These are phyloP conservation scores for Trichosanthes cucumerina DNA, from an alignment of 306 rosid genomes.

Conservation along the genomic window DNA sequence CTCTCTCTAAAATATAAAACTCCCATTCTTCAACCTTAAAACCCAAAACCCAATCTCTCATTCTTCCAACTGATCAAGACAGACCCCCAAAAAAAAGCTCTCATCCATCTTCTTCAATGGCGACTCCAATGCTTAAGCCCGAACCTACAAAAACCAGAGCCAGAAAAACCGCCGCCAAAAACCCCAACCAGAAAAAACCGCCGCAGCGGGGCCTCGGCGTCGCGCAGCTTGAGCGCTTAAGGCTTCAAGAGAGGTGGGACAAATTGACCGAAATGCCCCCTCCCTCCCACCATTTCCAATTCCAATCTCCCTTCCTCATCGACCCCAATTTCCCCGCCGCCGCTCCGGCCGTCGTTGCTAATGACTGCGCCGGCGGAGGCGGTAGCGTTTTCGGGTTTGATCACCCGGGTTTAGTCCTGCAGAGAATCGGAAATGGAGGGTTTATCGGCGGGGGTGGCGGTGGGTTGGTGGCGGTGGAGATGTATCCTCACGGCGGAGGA, in stretches of 20 bases:
- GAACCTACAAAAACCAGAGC: conserved; percentile 18
- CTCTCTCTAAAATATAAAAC: background rate
- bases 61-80: background rate
- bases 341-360: conserved; percentile 11
- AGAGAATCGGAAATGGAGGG: conserved; percentile 4
- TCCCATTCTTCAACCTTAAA: background rate
- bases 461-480: conserved; percentile 18
- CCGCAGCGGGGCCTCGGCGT: conserved; percentile 76
- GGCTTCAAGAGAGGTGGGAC: conserved; percentile 34
- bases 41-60: conserved; percentile 4
- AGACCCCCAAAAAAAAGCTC: background rate
- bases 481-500: conserved; percentile 18
- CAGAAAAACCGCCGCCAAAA: conserved; percentile 20
- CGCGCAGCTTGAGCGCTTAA: conserved; percentile 43
- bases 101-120: conserved; percentile 14
- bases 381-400: background rate
- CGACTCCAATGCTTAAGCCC: conserved; percentile 17
- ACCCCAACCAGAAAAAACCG: conserved; percentile 29
- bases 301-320: conserved; percentile 10
- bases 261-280: conserved; percentile 26
- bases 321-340: background rate
- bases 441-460: background rate
- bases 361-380: background rate
- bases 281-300: conserved; percentile 11
- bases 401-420: background rate